phyloP scores from a whole-genome alignment of 2,329 filamentous ascomycete genomes.

The Colletotrichum sojae region DNA sequence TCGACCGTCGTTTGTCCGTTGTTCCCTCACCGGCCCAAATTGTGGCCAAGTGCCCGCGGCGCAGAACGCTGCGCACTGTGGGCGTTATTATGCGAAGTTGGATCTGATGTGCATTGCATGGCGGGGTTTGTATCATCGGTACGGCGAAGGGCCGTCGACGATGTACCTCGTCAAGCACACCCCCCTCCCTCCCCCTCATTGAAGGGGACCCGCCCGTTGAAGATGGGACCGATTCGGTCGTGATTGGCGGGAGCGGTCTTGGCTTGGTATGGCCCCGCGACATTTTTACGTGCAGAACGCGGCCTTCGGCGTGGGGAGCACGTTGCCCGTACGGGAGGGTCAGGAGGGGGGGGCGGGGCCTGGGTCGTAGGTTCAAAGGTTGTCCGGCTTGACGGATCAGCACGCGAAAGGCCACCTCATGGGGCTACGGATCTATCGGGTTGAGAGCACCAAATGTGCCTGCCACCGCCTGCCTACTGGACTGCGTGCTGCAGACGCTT shows the following conservation, averaged over 20 bases:
- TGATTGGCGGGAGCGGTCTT: not conserved
- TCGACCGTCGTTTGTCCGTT: not conserved
- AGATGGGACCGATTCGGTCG: not conserved
- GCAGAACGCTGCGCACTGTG: conserved; percentile 26
- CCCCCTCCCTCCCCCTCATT: conserved; percentile 9
- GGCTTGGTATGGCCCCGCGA: not conserved
- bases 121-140: conserved; percentile 7
- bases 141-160: not conserved
- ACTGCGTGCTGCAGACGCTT: too few species aligned
- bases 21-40: not conserved
- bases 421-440: not conserved
- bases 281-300: conserved; percentile 27
- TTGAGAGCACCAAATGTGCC: not conserved
- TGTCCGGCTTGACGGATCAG: conserved; percentile 1
- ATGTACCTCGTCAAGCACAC: conserved; percentile 17
- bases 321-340: conserved; percentile 21
- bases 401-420: conserved; percentile 6
- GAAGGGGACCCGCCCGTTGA: conserved; percentile 1
- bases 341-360: too few species aligned
- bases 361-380: too few species aligned
- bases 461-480: too few species aligned
- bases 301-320: conserved; percentile 25
- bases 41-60: not conserved
- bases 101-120: conserved; percentile 2
- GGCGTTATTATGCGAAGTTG: not conserved